Conservation (phyloP, 306 rosid genomes). For the Gleditsia sinensis region DNA sequence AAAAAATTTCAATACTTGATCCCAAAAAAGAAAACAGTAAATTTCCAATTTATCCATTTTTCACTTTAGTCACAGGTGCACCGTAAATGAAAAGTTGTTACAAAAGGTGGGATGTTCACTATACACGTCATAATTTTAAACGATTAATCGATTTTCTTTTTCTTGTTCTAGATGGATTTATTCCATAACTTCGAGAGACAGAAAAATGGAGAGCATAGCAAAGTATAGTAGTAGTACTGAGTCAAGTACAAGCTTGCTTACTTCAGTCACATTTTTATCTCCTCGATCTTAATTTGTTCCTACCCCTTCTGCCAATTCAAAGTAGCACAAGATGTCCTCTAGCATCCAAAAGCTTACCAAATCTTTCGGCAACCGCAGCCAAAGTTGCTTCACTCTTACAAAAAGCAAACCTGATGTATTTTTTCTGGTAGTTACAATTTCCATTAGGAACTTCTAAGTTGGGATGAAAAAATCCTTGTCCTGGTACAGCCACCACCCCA, state of each 20-base stretch:
- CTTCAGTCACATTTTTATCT: not conserved
- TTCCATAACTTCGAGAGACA: no score
- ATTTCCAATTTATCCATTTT: no score
- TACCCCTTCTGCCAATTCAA: constrained; percentile 22
- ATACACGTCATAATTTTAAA: no score
- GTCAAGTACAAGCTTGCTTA: not conserved
- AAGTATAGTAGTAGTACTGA: not conserved
- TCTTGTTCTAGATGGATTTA: no score
- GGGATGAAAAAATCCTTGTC: constrained; percentile 70
- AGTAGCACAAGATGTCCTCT: constrained; percentile 38
- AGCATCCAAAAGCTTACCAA: constrained; percentile 46
- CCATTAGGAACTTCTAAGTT: constrained; percentile 37
- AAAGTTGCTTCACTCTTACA: constrained; percentile 79
- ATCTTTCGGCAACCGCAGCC: constrained; percentile 58
- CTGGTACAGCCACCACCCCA: constrained; percentile 92
- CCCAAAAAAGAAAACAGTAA: no score
- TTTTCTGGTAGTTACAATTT: constrained; percentile 48
- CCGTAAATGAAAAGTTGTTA: no score
- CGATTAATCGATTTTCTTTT: no score
- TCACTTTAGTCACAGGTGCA: no score
- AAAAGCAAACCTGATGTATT: constrained; percentile 85
- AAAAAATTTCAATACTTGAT: no score
- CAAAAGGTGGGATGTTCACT: no score
- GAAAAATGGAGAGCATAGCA: not conserved
- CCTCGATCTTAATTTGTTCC: constrained; percentile 2